Evolutionary conservation across 768 basidiomycete species (phyloP), one percentile per base, ranked within the genome.

Genomic region (Suillus luteus): DNA sequence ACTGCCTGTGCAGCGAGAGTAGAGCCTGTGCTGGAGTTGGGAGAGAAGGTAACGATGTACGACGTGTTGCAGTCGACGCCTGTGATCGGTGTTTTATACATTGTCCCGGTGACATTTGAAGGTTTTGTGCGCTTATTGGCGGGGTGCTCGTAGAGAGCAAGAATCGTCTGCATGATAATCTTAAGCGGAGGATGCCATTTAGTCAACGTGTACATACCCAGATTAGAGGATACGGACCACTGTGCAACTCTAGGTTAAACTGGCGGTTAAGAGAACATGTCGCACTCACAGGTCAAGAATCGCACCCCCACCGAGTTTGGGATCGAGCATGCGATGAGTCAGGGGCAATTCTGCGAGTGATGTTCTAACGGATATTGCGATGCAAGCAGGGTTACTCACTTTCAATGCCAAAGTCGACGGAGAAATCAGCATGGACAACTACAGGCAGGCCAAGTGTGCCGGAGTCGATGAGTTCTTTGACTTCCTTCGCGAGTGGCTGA

Each of bases 231-330:
- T 83, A 83, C 1, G 82, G 81, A 8, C 81, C 81, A 3, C 79
- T 81, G 64, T 33, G 37, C 1, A 37, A 33, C 61, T 55, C 14
- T 15, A 15, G 46, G 33, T 14, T 38, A 52, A 54, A 62, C 38
- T 43, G 33, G 54, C 11, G 31, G 10, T 41, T 12, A 68, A 79
- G 4, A 22, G 31, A 22, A 62, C 6, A 19, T 11, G 55, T 41
- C 14, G n/a, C 31, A 61, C 60, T 67, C 63, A 82, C 80, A 85
- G 76, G 66, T 84, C 85, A 17, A 85, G 76, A 7, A 85, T 69
- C 9, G 79, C 82, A 3, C 83, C 84, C 33, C 83, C 83, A 14
- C 82, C 84, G n/a, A 85, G 78, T 37, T 75, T 73, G 2, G 85
- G 83, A 64, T 84, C 80, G 59, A 85, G 70, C 65, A 86, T 83